phyloP scores from a whole-genome alignment of 331 rosid species.

The Cydonia oblonga region DNA sequence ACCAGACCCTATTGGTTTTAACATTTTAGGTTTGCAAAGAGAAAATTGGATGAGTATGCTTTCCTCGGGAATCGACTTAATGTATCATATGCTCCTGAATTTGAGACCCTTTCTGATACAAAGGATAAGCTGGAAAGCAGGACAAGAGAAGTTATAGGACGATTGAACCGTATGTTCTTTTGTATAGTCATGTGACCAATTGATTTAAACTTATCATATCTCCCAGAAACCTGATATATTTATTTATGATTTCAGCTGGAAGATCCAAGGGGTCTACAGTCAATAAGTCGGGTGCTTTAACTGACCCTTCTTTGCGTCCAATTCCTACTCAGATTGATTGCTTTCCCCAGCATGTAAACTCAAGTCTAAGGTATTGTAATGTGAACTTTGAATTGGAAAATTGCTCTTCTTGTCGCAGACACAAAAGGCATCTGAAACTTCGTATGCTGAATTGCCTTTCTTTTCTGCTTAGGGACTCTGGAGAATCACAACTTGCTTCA shows the following conservation, averaged over 20 bases:
- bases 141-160: constrained; percentile 59
- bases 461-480: constrained; percentile 22
- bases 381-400: background rate
- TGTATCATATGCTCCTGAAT: constrained; percentile 70
- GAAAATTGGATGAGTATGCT: constrained; percentile 68
- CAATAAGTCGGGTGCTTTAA: constrained; percentile 16
- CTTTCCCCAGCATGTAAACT: constrained; percentile 17
- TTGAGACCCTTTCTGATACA: constrained; percentile 57
- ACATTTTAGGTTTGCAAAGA: constrained; percentile 68
- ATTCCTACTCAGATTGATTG: constrained; percentile 17
- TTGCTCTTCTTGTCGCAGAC: background rate
- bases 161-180: constrained; percentile 42
- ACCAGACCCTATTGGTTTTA: too few species aligned
- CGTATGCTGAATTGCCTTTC: background rate
- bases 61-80: constrained; percentile 71
- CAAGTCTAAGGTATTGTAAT: constrained; percentile 29
- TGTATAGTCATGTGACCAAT: background rate
- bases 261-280: constrained; percentile 38
- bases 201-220: background rate
- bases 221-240: background rate
- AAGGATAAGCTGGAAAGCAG: constrained; percentile 75
- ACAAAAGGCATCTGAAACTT: background rate
- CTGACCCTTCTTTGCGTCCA: background rate
- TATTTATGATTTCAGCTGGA: constrained; percentile 37
- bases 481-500: constrained; percentile 18